phyloP scores from a whole-genome alignment of 1,139 yeast species.

The Debaryomyces udenii region DNA sequence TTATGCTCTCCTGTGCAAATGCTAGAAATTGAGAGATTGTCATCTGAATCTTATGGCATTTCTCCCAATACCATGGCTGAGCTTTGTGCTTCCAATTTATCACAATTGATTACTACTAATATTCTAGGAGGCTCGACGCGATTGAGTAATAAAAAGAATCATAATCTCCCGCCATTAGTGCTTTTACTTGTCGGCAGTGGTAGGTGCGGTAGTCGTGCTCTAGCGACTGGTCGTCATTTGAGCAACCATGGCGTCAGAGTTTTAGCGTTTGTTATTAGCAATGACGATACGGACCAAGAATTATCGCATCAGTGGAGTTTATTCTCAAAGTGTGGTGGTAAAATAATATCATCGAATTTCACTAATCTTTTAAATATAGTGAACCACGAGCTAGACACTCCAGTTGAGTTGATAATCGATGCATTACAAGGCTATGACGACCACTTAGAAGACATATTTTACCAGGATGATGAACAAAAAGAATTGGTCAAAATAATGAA shows the following conservation, averaged over 20 bases:
- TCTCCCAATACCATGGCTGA: constrained; percentile 58
- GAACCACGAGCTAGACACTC: constrained; percentile 59
- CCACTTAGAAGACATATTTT: constrained; percentile 55
- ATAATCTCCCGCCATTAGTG: constrained; percentile 79
- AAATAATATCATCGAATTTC: constrained; percentile 40
- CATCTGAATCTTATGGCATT: constrained; percentile 57
- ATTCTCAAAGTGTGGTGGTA: constrained; percentile 54
- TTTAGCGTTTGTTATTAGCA: constrained; percentile 54
- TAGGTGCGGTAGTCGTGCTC: constrained; percentile 73
- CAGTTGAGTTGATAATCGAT: constrained; percentile 77
- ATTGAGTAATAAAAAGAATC: constrained; percentile 57
- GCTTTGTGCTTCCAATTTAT: constrained; percentile 69
- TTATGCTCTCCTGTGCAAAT: constrained; percentile 80
- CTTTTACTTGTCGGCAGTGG: constrained; percentile 73
- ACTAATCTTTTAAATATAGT: constrained; percentile 33
- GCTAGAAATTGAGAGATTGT: constrained; percentile 71
- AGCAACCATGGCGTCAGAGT: constrained; percentile 75
- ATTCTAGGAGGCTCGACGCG: constrained; percentile 72
- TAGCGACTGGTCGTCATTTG: constrained; percentile 80
- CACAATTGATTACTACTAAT: constrained; percentile 55
- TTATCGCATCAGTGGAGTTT: constrained; percentile 50
- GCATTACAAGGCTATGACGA: constrained; percentile 84
- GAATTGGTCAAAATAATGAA: constrained; percentile 50
- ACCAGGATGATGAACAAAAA: constrained; percentile 43
- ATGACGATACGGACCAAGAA: constrained; percentile 34